Percentiles rank a stretch among this genome's conserved stretches.
Evolutionary conservation across 768 basidiomycete genomes (phyloP).

Genomic region (Boletus patriciae): DNA sequence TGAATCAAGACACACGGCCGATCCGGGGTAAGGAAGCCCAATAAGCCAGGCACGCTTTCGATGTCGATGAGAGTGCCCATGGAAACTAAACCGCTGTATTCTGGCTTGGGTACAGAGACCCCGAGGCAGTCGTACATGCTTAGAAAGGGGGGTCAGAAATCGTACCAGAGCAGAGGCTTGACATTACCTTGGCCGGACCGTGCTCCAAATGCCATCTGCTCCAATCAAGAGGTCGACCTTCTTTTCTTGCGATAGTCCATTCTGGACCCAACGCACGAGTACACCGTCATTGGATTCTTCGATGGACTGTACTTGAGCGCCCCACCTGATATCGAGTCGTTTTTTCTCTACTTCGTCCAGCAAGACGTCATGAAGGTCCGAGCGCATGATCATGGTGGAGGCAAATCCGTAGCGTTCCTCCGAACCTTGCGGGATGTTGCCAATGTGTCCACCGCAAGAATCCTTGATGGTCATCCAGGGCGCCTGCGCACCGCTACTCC

Average conservation of each 20-base stretch:
- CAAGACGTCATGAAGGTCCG: constrained; percentile 34
- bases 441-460: constrained; percentile 21
- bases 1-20: constrained; percentile 32
- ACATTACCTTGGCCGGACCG: constrained; percentile 24
- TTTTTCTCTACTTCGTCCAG: constrained; percentile 27
- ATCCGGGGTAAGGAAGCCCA: constrained; percentile 18
- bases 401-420: constrained; percentile 28
- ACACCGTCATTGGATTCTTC: constrained; percentile 28
- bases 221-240: constrained; percentile 33
- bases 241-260: constrained; percentile 19
- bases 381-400: constrained; percentile 28
- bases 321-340: constrained; percentile 22
- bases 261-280: constrained; percentile 28
- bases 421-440: constrained; percentile 29
- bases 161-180: background rate
- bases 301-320: constrained; percentile 22
- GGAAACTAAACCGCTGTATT: constrained; percentile 31
- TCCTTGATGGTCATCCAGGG: constrained; percentile 24
- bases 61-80: constrained; percentile 21
- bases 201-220: constrained; percentile 35
- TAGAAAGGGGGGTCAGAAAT: constrained; percentile 3
- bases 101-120: constrained; percentile 19
- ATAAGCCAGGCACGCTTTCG: constrained; percentile 24
- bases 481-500: constrained; percentile 19
- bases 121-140: constrained; percentile 28